A percentile compares a stretch with the other conserved stretches of the same genome.
These are phyloP conservation scores for Arctium minus DNA, from an alignment of 129 eudicot species.

Conservation along the genomic window DNA sequence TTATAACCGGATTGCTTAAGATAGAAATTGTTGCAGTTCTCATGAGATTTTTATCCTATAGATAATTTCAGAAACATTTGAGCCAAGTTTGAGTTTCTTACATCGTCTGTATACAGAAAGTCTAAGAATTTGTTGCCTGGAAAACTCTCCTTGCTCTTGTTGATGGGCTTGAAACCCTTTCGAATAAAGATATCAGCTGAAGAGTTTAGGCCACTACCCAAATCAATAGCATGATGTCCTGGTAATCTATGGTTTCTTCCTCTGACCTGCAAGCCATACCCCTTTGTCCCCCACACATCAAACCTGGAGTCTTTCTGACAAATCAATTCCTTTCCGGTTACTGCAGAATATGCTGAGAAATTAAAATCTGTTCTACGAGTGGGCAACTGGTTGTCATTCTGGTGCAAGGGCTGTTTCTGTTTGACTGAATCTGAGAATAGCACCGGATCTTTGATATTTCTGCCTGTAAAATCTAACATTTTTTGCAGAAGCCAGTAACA, in stretches of 20 bases:
- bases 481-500: conserved; percentile 70
- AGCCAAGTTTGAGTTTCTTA: conserved; percentile 31
- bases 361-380: conserved; percentile 70
- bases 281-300: conserved; percentile 66
- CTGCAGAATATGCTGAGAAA: conserved; percentile 60
- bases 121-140: conserved; percentile 45
- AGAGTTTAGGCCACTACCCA: conserved; percentile 44
- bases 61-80: neutral
- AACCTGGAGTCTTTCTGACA: conserved; percentile 72
- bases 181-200: conserved; percentile 15
- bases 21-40: neutral
- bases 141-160: conserved; percentile 11
- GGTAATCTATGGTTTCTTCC: conserved; percentile 70
- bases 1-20: neutral
- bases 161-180: conserved; percentile 6
- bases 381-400: conserved; percentile 49
- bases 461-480: conserved; percentile 53
- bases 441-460: conserved; percentile 49
- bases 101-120: conserved; percentile 52
- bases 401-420: conserved; percentile 34
- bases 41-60: neutral
- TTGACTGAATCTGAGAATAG: conserved; percentile 56
- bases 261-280: conserved; percentile 54
- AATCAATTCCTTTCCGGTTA: conserved; percentile 61
- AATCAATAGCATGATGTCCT: conserved; percentile 48